Percentiles rank a stretch among this genome's conserved stretches.
Evolutionary conservation across 768 basidiomycete genomes (phyloP).

Genomic region (Pulveroboletus sp.): DNA sequence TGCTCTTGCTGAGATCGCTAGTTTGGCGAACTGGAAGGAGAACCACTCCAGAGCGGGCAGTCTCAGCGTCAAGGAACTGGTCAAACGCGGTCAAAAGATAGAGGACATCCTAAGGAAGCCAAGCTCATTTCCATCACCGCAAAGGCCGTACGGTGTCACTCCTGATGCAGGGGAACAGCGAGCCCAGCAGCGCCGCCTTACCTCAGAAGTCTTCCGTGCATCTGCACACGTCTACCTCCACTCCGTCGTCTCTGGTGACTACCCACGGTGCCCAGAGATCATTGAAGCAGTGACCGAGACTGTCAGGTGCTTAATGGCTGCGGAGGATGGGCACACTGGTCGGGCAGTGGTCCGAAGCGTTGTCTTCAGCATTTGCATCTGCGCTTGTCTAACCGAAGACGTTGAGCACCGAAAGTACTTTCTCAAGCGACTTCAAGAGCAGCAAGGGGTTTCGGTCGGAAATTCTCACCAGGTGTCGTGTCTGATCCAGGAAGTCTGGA

Average conservation of each 20-base stretch:
- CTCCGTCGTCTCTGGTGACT: constrained; percentile 71
- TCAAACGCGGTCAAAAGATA: constrained; percentile 49
- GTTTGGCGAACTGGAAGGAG: constrained; percentile 64
- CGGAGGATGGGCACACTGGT: constrained; percentile 36
- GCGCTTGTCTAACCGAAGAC: constrained; percentile 64
- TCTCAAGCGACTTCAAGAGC: constrained; percentile 43
- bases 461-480: constrained; percentile 54
- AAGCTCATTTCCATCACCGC: constrained; percentile 7
- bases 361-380: constrained; percentile 73
- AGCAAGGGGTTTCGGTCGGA: constrained; percentile 53
- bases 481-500: constrained; percentile 62
- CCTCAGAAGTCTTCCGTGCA: constrained; percentile 66
- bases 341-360: constrained; percentile 69
- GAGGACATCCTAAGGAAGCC: constrained; percentile 35
- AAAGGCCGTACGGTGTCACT: background rate
- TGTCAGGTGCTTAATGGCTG: constrained; percentile 42
- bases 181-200: constrained; percentile 39
- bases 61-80: constrained; percentile 60
- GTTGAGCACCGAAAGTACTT: constrained; percentile 41
- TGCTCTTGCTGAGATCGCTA: constrained; percentile 71
- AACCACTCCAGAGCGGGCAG: constrained; percentile 34
- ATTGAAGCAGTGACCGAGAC: constrained; percentile 49
- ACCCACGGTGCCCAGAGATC: constrained; percentile 64
- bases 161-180: constrained; percentile 7
- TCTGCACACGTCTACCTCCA: constrained; percentile 73